A percentile compares a stretch with the other conserved stretches of the same genome.
Conservation (phyloP, 2,329 filamentous ascomycete species). For the Penicillium sp. region DNA sequence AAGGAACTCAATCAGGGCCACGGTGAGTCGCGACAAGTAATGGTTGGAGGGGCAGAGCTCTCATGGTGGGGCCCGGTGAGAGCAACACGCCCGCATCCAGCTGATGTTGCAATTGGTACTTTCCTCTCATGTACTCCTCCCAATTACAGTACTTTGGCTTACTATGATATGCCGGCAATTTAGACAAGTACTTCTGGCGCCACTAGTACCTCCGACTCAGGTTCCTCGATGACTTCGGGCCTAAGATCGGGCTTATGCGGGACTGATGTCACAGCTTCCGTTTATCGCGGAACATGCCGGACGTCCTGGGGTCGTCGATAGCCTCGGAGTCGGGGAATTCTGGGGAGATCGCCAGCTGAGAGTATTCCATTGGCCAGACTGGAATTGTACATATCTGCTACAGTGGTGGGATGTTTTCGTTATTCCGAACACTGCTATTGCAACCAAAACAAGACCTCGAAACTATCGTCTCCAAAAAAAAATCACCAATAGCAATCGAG, state of each 20-base stretch:
- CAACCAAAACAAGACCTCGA: constrained; percentile 5
- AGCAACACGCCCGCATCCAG: constrained; percentile 15
- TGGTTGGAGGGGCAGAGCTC: constrained; percentile 22
- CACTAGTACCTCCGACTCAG: neutral
- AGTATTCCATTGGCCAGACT: constrained; percentile 20
- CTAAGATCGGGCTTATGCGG: constrained; percentile 42
- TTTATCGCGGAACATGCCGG: constrained; percentile 30
- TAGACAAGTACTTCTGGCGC: constrained; percentile 1
- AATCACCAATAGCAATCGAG: neutral
- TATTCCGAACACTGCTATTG: neutral
- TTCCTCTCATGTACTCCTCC: constrained; percentile 7
- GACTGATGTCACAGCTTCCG: constrained; percentile 40
- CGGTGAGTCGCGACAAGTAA: constrained; percentile 26
- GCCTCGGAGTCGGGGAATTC: constrained; percentile 28
- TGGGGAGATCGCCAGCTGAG: constrained; percentile 18
- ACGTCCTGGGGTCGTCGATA: constrained; percentile 13
- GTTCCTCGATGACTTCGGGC: constrained; percentile 26
- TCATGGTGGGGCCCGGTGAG: constrained; percentile 28
- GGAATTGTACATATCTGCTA: constrained; percentile 5
- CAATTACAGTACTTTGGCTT: constrained; percentile 1
- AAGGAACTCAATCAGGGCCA: constrained; percentile 22
- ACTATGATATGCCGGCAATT: neutral
- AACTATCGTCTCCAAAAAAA: neutral
- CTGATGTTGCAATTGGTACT: constrained; percentile 12
- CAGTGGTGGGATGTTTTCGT: constrained; percentile 2